These are phyloP conservation scores for Crassisporium funariophilum DNA, from an alignment of 768 basidiomycete genomes.

Conservation along the genomic window DNA sequence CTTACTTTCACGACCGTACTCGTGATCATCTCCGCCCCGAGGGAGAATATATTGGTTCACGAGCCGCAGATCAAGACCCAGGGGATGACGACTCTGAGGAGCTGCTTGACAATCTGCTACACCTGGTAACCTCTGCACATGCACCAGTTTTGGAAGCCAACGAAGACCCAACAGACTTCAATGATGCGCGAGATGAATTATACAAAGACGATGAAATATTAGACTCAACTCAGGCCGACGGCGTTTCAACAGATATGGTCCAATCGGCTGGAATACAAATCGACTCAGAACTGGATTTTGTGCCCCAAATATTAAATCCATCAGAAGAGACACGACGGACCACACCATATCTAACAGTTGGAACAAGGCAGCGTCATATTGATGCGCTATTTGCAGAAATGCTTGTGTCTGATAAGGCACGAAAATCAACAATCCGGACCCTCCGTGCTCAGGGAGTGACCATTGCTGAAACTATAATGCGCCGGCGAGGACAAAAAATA, in stretches of 20 bases:
- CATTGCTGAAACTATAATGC: not conserved
- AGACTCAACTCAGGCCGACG: too few relatives aligned
- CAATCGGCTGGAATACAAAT: too few relatives aligned
- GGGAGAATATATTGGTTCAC: not conserved
- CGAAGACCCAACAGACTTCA: not conserved
- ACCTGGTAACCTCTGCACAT: not conserved
- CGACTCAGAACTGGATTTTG: too few relatives aligned
- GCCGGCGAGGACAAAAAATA: too few relatives aligned
- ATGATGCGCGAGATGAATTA: too few relatives aligned
- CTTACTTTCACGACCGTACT: not conserved
- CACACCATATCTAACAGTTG: too few relatives aligned
- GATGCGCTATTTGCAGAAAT: not conserved
- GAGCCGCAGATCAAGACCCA: not conserved
- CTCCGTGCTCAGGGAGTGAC: not conserved
- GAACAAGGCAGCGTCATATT: not conserved
- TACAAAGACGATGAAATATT: too few relatives aligned
- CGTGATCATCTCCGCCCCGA: not conserved
- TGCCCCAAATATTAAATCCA: too few relatives aligned
- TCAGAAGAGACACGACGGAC: too few relatives aligned
- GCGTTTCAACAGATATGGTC: too few relatives aligned
- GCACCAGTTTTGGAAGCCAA: not conserved
- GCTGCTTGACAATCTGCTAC: not conserved
- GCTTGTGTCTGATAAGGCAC: not conserved
- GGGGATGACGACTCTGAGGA: not conserved
- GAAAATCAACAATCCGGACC: too few relatives aligned